These are phyloP conservation scores for Sclerotinia nivalis DNA, from an alignment of 2,329 filamentous ascomycete species.

Conservation along the genomic window DNA sequence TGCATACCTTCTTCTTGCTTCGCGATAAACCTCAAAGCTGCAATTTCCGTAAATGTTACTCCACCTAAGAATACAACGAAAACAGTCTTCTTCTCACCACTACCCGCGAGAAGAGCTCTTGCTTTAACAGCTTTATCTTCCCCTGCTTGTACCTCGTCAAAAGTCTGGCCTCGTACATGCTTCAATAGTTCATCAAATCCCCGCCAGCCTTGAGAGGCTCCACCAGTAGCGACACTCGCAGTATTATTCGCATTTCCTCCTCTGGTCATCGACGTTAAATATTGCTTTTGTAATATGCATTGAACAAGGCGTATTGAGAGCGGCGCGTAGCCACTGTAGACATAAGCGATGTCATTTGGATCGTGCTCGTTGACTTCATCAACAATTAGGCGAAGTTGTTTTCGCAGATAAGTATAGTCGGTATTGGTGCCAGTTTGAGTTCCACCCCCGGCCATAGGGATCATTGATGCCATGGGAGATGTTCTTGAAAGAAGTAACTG, in stretches of 20 bases:
- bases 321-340: slow-evolving; percentile 95
- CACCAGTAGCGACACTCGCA: slow-evolving; percentile 49
- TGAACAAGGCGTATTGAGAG: slow-evolving; percentile 89
- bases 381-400: slow-evolving; percentile 83
- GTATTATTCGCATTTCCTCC: slow-evolving; percentile 56
- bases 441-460: slow-evolving; percentile 67
- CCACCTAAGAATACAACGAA: slow-evolving; percentile 98
- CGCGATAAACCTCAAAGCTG: slow-evolving; percentile 86
- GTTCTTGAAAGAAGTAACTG: slow-evolving; percentile 78
- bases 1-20: slow-evolving; percentile 70
- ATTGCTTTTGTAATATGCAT: slow-evolving; percentile 87
- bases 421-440: slow-evolving; percentile 67
- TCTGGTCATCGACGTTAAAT: slow-evolving; percentile 69
- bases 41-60: slow-evolving; percentile 94
- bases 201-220: slow-evolving; percentile 78
- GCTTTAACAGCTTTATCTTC: slow-evolving; percentile 92
- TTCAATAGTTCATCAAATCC: slow-evolving; percentile 92
- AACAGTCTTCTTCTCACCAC: slow-evolving; percentile 75
- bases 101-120: slow-evolving; percentile 76
- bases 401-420: slow-evolving; percentile 87
- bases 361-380: slow-evolving; percentile 96
- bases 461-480: slow-evolving; percentile 77
- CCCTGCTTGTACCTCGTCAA: slow-evolving; percentile 88
- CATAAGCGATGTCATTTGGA: slow-evolving; percentile 94
- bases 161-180: slow-evolving; percentile 82